These are phyloP conservation scores for Pythium aristosporum DNA, from an alignment of 352 stramenopile species.

Conservation along the genomic window DNA sequence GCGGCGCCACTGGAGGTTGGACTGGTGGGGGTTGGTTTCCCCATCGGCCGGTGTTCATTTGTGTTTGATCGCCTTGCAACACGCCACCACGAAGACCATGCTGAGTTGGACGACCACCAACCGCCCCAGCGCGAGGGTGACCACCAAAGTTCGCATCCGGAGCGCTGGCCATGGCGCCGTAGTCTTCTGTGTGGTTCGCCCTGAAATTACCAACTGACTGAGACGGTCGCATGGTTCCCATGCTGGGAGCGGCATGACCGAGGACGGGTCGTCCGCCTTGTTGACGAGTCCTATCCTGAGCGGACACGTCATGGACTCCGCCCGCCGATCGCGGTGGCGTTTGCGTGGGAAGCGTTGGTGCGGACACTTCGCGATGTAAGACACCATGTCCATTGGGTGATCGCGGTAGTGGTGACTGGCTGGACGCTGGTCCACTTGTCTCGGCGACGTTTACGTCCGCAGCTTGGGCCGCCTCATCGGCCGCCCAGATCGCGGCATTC, in stretches of 20 bases:
- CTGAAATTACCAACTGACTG: slow-evolving; percentile 80
- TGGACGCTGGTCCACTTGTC: background rate
- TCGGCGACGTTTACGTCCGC: background rate
- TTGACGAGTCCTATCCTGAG: background rate
- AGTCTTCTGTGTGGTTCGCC: slow-evolving; percentile 52
- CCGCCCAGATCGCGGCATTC: slow-evolving; percentile 31
- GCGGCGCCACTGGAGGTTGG: background rate
- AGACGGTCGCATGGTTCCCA: slow-evolving; percentile 47
- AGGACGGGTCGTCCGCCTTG: background rate
- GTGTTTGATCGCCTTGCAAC: background rate
- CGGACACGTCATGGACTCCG: background rate
- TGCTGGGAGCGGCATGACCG: background rate
- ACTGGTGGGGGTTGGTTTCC: background rate
- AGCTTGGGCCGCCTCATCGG: slow-evolving; percentile 16
- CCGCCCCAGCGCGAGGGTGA: background rate
- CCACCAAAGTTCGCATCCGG: background rate
- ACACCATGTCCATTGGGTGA: slow-evolving; percentile 1
- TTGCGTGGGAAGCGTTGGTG: slow-evolving; percentile 11
- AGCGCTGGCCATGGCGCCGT: slow-evolving; percentile 9
- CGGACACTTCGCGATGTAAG: slow-evolving; percentile 20
- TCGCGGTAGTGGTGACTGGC: slow-evolving; percentile 5
- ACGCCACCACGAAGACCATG: slow-evolving; percentile 1
- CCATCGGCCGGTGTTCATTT: background rate
- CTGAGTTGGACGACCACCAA: slow-evolving; percentile 1
- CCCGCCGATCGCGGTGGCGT: too few species aligned